Conservation (phyloP, 345 rosid species). For the Iberis pinnata region DNA sequence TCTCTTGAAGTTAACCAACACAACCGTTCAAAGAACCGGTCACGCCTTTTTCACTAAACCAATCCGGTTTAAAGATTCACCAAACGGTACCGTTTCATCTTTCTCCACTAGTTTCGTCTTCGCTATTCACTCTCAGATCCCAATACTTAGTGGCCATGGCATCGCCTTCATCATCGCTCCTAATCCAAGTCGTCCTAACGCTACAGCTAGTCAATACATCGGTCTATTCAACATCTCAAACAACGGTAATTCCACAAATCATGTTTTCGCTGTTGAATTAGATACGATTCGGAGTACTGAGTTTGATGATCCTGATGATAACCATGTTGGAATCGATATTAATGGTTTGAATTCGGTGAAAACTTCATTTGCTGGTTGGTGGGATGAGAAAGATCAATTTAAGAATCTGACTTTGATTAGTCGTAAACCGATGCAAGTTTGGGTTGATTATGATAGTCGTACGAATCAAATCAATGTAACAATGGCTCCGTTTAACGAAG, state of each 20-base stretch:
- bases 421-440: slow-evolving; percentile 54
- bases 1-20: slow-evolving; percentile 54
- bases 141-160: slow-evolving; percentile 76
- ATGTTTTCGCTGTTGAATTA: slow-evolving; percentile 68
- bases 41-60: slow-evolving; percentile 67
- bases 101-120: slow-evolving; percentile 79
- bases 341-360: slow-evolving; percentile 50
- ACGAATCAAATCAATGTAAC: slow-evolving; percentile 43
- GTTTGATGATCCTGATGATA: slow-evolving; percentile 63
- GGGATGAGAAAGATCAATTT: slow-evolving; percentile 27
- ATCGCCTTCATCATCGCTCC: slow-evolving; percentile 69
- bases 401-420: slow-evolving; percentile 50
- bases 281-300: slow-evolving; percentile 75
- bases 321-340: slow-evolving; percentile 78
- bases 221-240: slow-evolving; percentile 57
- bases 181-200: slow-evolving; percentile 27
- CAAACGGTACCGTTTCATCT: slow-evolving; percentile 40
- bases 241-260: slow-evolving; percentile 49
- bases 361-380: slow-evolving; percentile 43
- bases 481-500: slow-evolving; percentile 39
- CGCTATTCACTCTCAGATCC: slow-evolving; percentile 57
- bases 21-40: slow-evolving; percentile 43
- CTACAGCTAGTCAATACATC: slow-evolving; percentile 64
- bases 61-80: slow-evolving; percentile 50
- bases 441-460: slow-evolving; percentile 71